Evolutionary conservation across 805 yeast genomes (phyloP), one percentile per base, ranked within the genome.

Genomic region (Pichia paraexigua): DNA sequence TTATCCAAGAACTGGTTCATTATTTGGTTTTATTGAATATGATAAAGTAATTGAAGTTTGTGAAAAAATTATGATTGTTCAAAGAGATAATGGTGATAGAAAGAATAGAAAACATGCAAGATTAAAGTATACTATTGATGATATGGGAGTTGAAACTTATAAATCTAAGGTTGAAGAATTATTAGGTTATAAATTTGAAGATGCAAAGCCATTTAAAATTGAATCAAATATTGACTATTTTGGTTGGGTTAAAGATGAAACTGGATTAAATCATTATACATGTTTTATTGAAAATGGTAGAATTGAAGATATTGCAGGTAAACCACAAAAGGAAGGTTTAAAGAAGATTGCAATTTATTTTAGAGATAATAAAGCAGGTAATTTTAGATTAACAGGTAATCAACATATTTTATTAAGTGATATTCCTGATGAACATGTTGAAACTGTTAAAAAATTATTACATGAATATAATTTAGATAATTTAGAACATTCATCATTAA

Each of bases 51-150:
- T 80, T 55, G 69, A 77, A 48, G 96, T 85, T 21, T 87, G 96
- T 68, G 97, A 92, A 70, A 87, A 87, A 74, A 78, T 92, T 59
- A 85, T 92, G 94, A 73, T 90, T 58, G 91, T 92, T 41, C 98
- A 92, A 76, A 82, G 97, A 69, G 98, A 92, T 67, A 71, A 78
- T 63, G 98, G 98, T 73, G 96, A 91, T 71, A 86, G 98, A 74
- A 80, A 82, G 64, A 90, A 92, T 76, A 87, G 98, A 78, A 92
- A 92, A 72, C 97, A 92, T 64, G 98, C 98, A 43, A 85, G 98
- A 73, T 82, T 92, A 73, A 92, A 92, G 84, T 92, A 92, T 71
- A 92, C 98, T 32, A 81, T 92, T 62, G 98, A 92, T 71, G 95
- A 88, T 63, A 72, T 92, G 79, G 92, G 95, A n/a, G 85, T 86